These are phyloP conservation scores for Lachancea sp. DNA, from an alignment of 805 yeast genomes.

Conservation along the genomic window DNA sequence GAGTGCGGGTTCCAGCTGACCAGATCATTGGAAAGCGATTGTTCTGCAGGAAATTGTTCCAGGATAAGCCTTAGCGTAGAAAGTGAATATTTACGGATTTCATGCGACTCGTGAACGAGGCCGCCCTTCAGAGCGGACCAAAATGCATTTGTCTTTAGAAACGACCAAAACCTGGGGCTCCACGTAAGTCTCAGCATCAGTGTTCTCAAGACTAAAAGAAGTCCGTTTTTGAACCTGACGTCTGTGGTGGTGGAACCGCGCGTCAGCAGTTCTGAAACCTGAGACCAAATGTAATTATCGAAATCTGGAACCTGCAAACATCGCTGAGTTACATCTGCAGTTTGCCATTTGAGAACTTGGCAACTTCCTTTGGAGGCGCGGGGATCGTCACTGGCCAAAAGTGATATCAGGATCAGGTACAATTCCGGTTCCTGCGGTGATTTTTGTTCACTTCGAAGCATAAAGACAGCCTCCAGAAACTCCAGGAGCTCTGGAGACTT, in stretches of 20 bases:
- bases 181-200: slow-evolving; percentile 26
- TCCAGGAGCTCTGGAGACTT: background rate
- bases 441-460: slow-evolving; percentile 2
- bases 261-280: slow-evolving; percentile 35
- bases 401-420: slow-evolving; percentile 16
- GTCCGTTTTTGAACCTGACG: slow-evolving; percentile 38
- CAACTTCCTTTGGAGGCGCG: slow-evolving; percentile 14
- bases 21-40: slow-evolving; percentile 8
- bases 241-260: slow-evolving; percentile 22
- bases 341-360: slow-evolving; percentile 48
- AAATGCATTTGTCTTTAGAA: slow-evolving; percentile 32
- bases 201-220: slow-evolving; percentile 51
- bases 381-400: slow-evolving; percentile 20
- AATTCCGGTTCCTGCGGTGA: slow-evolving; percentile 8
- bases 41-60: slow-evolving; percentile 33
- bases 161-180: background rate
- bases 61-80: slow-evolving; percentile 61
- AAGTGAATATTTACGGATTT: slow-evolving; percentile 60
- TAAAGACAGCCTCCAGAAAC: background rate
- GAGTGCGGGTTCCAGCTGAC: slow-evolving; percentile 26
- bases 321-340: slow-evolving; percentile 26
- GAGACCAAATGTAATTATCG: slow-evolving; percentile 40
- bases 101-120: slow-evolving; percentile 51
- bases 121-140: slow-evolving; percentile 58
- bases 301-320: slow-evolving; percentile 17